Conservation (phyloP, 164 flowering plant species). For the Liriodendron chinense region DNA sequence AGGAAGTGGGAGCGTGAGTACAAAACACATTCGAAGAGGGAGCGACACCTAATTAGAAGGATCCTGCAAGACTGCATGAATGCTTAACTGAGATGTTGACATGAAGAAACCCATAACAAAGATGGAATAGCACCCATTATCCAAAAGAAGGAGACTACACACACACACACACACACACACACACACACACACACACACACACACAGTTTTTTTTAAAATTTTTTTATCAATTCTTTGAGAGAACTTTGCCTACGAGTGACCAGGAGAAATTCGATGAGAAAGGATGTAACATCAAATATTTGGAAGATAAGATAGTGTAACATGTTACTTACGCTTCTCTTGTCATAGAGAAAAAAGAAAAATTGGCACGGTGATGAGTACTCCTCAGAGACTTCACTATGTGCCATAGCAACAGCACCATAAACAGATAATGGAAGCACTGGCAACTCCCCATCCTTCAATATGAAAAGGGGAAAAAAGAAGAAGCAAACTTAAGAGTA, state of each 20-base stretch:
- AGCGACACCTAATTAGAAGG: no score
- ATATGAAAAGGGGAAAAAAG: conserved; percentile 6
- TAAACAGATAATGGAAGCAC: conserved; percentile 94
- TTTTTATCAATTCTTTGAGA: no score
- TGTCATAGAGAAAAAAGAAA: conserved; percentile 91
- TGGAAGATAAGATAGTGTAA: background rate
- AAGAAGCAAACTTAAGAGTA: background rate
- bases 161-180: no score
- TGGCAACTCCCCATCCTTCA: conserved; percentile 93
- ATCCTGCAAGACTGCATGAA: no score
- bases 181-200: no score
- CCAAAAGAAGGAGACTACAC: no score
- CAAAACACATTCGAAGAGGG: no score
- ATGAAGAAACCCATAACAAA: no score
- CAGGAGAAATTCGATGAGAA: background rate
- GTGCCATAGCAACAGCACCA: conserved; percentile 97
- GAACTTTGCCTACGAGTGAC: background rate
- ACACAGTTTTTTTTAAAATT: no score
- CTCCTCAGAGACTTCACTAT: conserved; percentile 75
- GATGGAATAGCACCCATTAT: no score
- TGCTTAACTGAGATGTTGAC: no score
- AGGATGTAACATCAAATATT: background rate
- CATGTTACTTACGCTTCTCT: conserved; percentile 73
- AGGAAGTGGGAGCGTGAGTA: no score
- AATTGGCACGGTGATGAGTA: conserved; percentile 85